These are phyloP conservation scores for Discostella stelligeroides DNA, from an alignment of 108 stramenopile genomes.

Conservation along the genomic window DNA sequence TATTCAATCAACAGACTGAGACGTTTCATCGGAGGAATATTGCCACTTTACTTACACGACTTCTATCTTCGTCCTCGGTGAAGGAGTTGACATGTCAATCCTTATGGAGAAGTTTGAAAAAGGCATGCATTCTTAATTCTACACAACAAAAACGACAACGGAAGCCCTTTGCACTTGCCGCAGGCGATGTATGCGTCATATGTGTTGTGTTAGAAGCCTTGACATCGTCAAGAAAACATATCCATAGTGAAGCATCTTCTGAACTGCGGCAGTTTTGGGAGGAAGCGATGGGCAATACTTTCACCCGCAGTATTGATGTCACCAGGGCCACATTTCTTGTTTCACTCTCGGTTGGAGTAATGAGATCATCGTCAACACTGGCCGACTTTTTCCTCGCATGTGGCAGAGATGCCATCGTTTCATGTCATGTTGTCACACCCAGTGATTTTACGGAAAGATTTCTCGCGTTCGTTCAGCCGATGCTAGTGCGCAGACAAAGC, in stretches of 20 bases:
- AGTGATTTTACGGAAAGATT: constrained; percentile 12
- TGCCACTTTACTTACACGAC: constrained; percentile 26
- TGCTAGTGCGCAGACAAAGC: neutral
- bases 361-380: constrained; percentile 22
- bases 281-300: constrained; percentile 8
- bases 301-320: neutral
- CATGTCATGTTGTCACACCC: constrained; percentile 3
- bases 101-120: constrained; percentile 23
- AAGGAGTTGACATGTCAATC: constrained; percentile 21
- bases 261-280: constrained; percentile 34
- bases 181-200: constrained; percentile 12
- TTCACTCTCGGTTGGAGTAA: constrained; percentile 22
- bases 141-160: constrained; percentile 28
- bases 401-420: constrained; percentile 2
- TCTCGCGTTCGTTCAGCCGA: constrained; percentile 5
- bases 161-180: neutral
- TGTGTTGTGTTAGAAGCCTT: constrained; percentile 24
- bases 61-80: constrained; percentile 22
- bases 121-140: constrained; percentile 11
- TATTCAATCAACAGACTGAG: constrained; percentile 37
- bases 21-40: constrained; percentile 29
- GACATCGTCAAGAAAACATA: constrained; percentile 5
- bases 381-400: constrained; percentile 3
- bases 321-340: constrained; percentile 10
- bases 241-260: constrained; percentile 1